Conservation (phyloP, 805 yeast species). For the Peterozyma xylosa region DNA sequence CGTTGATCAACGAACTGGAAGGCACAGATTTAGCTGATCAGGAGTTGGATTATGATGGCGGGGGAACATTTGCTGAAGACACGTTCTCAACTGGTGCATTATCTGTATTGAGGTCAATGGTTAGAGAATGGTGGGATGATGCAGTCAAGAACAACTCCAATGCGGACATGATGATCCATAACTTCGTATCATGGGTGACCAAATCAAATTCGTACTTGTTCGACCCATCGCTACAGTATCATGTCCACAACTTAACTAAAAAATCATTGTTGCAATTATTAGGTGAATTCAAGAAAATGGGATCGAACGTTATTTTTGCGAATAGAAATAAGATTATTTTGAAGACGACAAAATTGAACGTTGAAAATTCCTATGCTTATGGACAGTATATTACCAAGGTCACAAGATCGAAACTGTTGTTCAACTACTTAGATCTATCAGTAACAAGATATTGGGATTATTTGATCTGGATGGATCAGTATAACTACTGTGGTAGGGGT, state of each 20-base stretch:
- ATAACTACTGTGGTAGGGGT: slow-evolving; percentile 73
- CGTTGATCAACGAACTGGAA: slow-evolving; percentile 80
- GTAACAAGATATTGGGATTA: slow-evolving; percentile 85
- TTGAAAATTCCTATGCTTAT: slow-evolving; percentile 85
- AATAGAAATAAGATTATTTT: slow-evolving; percentile 67
- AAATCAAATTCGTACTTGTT: slow-evolving; percentile 65
- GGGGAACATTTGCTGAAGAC: slow-evolving; percentile 61
- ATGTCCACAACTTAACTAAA: slow-evolving; percentile 78
- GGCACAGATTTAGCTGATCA: slow-evolving; percentile 68
- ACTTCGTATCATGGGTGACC: slow-evolving; percentile 82
- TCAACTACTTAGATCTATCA: slow-evolving; percentile 70
- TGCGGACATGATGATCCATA: slow-evolving; percentile 80
- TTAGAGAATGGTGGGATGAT: slow-evolving; percentile 91
- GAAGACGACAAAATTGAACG: slow-evolving; percentile 67
- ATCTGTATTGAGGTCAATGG: slow-evolving; percentile 59
- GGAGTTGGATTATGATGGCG: neutral
- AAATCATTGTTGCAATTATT: slow-evolving; percentile 75
- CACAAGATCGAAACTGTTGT: slow-evolving; percentile 71
- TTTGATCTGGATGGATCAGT: slow-evolving; percentile 92
- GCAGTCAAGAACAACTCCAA: slow-evolving; percentile 60
- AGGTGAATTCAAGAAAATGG: slow-evolving; percentile 71
- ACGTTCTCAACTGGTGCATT: slow-evolving; percentile 76
- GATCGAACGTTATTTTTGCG: slow-evolving; percentile 76
- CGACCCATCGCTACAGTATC: slow-evolving; percentile 75
- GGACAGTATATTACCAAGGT: slow-evolving; percentile 78